Evolutionary conservation across 805 yeast species (phyloP).

Genomic region (Pichia pseudocactophila): DNA sequence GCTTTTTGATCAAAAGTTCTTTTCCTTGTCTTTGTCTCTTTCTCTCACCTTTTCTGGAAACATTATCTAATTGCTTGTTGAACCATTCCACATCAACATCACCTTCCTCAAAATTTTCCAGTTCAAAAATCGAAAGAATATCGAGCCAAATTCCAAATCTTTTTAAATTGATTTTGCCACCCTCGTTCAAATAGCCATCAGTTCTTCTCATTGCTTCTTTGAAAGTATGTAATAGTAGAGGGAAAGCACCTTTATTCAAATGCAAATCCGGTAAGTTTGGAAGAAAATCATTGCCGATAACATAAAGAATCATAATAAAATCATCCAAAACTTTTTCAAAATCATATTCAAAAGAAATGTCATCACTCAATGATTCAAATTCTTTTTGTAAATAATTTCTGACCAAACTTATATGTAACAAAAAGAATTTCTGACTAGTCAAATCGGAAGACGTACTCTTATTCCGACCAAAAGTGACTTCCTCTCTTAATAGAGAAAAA

Average conservation of each 20-base stretch:
- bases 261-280: conserved; percentile 94
- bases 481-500: conserved; percentile 88
- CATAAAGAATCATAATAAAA: conserved; percentile 83
- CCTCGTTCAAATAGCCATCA: conserved; percentile 79
- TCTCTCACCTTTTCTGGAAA: conserved; percentile 63
- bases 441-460: conserved; percentile 34
- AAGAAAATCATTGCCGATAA: conserved; percentile 95
- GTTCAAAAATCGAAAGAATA: conserved; percentile 68
- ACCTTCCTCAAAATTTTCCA: conserved; percentile 75
- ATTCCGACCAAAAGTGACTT: conserved; percentile 73
- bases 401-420: conserved; percentile 77
- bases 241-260: conserved; percentile 92
- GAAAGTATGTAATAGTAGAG: conserved; percentile 81
- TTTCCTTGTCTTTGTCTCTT: conserved; percentile 60
- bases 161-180: conserved; percentile 70
- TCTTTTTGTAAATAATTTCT: conserved; percentile 89
- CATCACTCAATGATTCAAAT: conserved; percentile 59
- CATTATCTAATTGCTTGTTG: conserved; percentile 72
- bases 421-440: conserved; percentile 69
- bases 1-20: conserved; percentile 56
- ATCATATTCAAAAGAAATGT: conserved; percentile 58
- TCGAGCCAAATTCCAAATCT: conserved; percentile 71
- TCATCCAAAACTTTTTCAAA: conserved; percentile 91
- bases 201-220: conserved; percentile 63
- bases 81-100: conserved; percentile 89